These are phyloP conservation scores for Daldinia caldariorum DNA, from an alignment of 495 filamentous ascomycete species.

Conservation along the genomic window DNA sequence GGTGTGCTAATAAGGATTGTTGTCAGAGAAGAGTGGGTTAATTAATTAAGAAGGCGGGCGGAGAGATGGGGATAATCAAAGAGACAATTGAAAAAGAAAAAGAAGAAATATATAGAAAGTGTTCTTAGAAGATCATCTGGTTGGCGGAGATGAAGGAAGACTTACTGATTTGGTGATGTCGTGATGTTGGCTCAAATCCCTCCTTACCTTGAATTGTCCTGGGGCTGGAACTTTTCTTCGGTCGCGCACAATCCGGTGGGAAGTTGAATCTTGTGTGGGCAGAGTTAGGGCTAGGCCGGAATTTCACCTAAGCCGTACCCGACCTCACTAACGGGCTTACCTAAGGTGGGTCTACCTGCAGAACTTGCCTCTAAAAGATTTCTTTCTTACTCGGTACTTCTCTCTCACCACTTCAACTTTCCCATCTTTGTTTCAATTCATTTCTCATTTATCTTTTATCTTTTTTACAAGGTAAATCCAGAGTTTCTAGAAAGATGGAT, in stretches of 20 bases:
- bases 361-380: conserved; percentile 24
- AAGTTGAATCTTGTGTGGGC: conserved; percentile 44
- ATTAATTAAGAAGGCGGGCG: background rate
- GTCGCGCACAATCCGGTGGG: conserved; percentile 31
- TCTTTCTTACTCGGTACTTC: background rate
- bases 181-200: conserved; percentile 38
- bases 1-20: conserved; percentile 31
- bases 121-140: background rate
- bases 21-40: conserved; percentile 35
- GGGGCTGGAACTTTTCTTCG: conserved; percentile 38
- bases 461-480: background rate
- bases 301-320: conserved; percentile 35
- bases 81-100: conserved; percentile 5
- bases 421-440: background rate
- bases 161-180: conserved; percentile 43
- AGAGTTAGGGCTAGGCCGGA: conserved; percentile 43
- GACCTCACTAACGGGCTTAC: conserved; percentile 13
- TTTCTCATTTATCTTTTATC: background rate
- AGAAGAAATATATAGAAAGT: background rate
- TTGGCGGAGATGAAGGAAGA: conserved; percentile 9
- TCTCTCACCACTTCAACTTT: background rate
- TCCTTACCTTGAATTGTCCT: conserved; percentile 42
- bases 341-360: conserved; percentile 13
- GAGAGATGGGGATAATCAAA: conserved; percentile 5
- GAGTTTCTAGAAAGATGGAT: background rate